Conservation (phyloP, 2,329 filamentous ascomycete genomes). For the Colletotrichum godetiae region DNA sequence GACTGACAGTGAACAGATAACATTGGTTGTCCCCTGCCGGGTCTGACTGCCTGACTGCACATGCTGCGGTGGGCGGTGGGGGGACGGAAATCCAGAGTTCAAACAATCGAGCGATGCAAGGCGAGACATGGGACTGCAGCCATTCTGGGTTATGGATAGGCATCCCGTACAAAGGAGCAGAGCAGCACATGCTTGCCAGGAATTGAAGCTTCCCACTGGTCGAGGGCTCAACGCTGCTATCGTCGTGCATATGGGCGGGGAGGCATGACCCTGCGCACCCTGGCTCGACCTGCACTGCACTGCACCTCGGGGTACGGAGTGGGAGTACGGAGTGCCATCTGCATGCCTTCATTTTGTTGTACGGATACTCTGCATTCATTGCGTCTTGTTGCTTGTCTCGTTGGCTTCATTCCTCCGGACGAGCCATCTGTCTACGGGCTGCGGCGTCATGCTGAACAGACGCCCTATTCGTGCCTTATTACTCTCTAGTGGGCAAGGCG, state of each 20-base stretch:
- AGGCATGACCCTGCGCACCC: not conserved
- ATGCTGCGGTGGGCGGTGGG: not conserved
- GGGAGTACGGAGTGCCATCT: not conserved
- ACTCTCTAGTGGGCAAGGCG: not conserved
- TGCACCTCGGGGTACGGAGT: not conserved
- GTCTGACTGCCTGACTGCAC: not conserved
- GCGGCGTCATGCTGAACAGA: not conserved
- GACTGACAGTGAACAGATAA: not conserved
- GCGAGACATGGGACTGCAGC: not conserved
- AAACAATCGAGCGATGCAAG: not conserved
- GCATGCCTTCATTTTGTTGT: not conserved
- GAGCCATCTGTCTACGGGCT: not conserved
- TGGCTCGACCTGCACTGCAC: not conserved
- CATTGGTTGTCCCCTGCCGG: not conserved
- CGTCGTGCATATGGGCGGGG: not conserved
- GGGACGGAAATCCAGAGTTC: not conserved
- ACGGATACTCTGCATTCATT: not conserved
- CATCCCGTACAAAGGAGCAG: not conserved
- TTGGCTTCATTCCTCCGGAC: not conserved
- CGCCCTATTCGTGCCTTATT: not conserved
- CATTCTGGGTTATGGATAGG: not conserved
- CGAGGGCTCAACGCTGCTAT: not conserved
- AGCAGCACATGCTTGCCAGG: not conserved
- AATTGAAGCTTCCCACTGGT: constrained; percentile 11
- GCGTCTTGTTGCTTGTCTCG: not conserved